Base-by-base conservation (phyloP, 2,329 filamentous ascomycete genomes). In the Neopestalotiopsis clavispora region DNA sequence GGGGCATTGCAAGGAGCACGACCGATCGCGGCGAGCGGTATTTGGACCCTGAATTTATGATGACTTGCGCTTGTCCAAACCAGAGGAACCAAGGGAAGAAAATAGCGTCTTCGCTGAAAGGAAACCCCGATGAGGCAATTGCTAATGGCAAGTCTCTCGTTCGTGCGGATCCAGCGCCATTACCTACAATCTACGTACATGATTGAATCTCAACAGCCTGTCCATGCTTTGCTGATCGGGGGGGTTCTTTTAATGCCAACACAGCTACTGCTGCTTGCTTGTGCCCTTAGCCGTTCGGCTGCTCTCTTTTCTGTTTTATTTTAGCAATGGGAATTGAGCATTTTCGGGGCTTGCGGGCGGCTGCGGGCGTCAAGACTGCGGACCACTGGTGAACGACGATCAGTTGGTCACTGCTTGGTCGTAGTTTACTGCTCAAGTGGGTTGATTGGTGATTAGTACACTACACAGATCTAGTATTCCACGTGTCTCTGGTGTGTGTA, bases 31-130 rank as follows among this genome's bases (percentile, higher is more conserved):
- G 59, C 59, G 59, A 34, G n/a, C 32, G 34, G 32, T 23, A 59
- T 59, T 59, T 62, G 59, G 59, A 62, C 59, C 59, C 59, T 62
- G 59, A 34, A 62, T n/a, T 62, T 49, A n/a, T 17, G 20, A 52
- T 52, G 45, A 52, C 30, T 34, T 59, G 57, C 20, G 23, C 57
- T 30, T 59, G 57, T 59, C 57, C 6, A n/a, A 7, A 13, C 49
- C 7, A 23, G 4, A 10, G 10, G 6, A 56, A 56, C 23, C 23
- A 56, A 20, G 13, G 6, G 17, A 56, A 7, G 6, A 20, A 30
- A 30, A 34, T 34, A 30, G 57, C 23, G 57, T 28, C 57, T 4
- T 30, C n/a, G 13, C 5, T 14, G 2, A 17, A n/a, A 14, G 57
- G 23, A 34, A 30, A 59, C 23, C 23, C 17, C 17, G 17, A 56